Conservation (phyloP, 2,329 filamentous ascomycete genomes). For the Aspergillus carbonarius region DNA sequence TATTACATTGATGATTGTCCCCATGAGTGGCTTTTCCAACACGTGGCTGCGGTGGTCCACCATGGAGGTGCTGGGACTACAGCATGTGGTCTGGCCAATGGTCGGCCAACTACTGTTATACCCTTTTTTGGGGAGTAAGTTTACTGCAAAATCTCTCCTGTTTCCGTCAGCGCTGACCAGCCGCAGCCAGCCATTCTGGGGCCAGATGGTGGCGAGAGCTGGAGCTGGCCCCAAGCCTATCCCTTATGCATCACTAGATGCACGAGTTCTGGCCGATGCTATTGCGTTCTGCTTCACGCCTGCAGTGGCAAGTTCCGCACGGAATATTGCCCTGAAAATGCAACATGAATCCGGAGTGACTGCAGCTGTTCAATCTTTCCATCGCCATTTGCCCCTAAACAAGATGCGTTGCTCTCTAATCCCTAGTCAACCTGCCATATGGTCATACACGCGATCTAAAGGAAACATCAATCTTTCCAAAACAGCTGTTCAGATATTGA, state of each 20-base stretch:
- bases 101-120: conserved; percentile 54
- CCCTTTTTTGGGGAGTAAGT: conserved; percentile 57
- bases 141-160: not conserved
- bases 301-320: conserved; percentile 37
- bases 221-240: conserved; percentile 53
- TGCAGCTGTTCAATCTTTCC: conserved; percentile 47
- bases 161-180: not conserved
- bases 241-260: conserved; percentile 46
- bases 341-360: conserved; percentile 43
- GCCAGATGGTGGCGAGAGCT: conserved; percentile 50
- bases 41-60: conserved; percentile 57
- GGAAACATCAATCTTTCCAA: conserved; percentile 22
- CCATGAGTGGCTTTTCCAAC: conserved; percentile 60
- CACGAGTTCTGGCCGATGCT: conserved; percentile 46
- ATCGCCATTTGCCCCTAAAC: conserved; percentile 34
- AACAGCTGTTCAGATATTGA: conserved; percentile 24
- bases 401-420: conserved; percentile 27
- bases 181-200: conserved; percentile 54
- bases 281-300: conserved; percentile 47
- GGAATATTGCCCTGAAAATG: conserved; percentile 41
- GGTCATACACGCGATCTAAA: conserved; percentile 21
- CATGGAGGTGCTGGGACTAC: conserved; percentile 62
- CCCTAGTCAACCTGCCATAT: conserved; percentile 29
- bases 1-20: conserved; percentile 57
- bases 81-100: conserved; percentile 54